Base-by-base conservation (phyloP, 495 filamentous ascomycete species). In the Podospora pseudopauciseta region DNA sequence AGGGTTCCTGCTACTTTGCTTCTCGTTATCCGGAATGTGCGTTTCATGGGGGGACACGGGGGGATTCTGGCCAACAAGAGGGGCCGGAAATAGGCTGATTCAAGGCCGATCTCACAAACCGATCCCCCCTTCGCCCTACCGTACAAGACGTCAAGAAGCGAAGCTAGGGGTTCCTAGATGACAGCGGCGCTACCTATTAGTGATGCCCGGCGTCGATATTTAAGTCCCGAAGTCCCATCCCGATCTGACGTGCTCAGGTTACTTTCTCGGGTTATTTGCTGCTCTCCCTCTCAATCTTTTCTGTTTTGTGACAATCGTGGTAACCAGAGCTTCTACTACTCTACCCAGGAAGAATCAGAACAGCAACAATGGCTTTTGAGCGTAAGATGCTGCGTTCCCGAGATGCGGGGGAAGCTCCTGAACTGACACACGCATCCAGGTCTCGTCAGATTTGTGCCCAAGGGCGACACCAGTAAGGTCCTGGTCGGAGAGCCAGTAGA, bases 401-500 rank as follows among this genome's bases (percentile, higher is more conserved):
- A 58, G 55, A 58, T 5, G 23, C 28, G 13, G 61, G 34, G 30
- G n/a, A 9, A 15, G 19, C 56, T 28, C 27, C 26, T 32, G 30
- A 63, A 63, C 30, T 63, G 28, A 63, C 61, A 19, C 20, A 6
- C 1, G 23, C 57, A 28, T 49, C 39, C 67, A 88, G 86, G 86
- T 73, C 80, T 89, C 72, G 85, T 88, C 70, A 84, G 87, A 65
- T 88, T 89, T 69, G 76, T 82, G 58, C 83, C 87, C 66, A 85
- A 83, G 74, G 84, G 81, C 15, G 79, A 82, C 68, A 76, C 78
- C 56, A 72, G 75, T 71, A 83, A 80, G 65, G 74, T 85, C 67
- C 75, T 88, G 56, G 84, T 88, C 72, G 86, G 86, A 39, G 82
- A 89, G 75, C 87, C 87, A 18, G 74, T 83, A 26, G 81, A 86